Percentiles rank a stretch among this genome's conserved stretches.
Conservation (phyloP, 805 yeast genomes). For the Cyberlindnera lachancei region DNA sequence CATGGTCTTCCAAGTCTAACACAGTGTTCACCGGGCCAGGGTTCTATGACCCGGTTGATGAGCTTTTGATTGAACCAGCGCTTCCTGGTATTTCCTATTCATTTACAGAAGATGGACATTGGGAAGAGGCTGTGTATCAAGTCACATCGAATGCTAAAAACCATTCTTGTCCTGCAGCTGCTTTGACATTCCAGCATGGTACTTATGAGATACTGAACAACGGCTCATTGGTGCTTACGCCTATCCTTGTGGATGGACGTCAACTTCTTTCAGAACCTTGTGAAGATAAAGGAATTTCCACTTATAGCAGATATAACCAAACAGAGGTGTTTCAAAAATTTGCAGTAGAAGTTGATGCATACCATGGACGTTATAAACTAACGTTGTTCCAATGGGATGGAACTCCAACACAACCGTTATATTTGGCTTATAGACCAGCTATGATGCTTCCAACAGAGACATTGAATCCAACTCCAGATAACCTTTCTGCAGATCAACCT, state of each 20-base stretch:
- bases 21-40: slow-evolving; percentile 96
- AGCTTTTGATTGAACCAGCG: slow-evolving; percentile 88
- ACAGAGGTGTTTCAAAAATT: slow-evolving; percentile 50
- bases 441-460: slow-evolving; percentile 93
- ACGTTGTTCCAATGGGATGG: slow-evolving; percentile 76
- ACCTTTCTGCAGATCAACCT: too few relatives aligned
- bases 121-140: slow-evolving; percentile 84
- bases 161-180: slow-evolving; percentile 81
- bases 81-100: slow-evolving; percentile 91
- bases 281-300: slow-evolving; percentile 46
- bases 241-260: slow-evolving; percentile 85
- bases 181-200: slow-evolving; percentile 85
- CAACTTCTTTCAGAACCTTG: slow-evolving; percentile 89
- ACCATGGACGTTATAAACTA: slow-evolving; percentile 77
- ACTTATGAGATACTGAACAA: slow-evolving; percentile 53
- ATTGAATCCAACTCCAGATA: slow-evolving; percentile 87
- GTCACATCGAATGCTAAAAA: slow-evolving; percentile 61
- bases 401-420: slow-evolving; percentile 74
- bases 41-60: slow-evolving; percentile 94
- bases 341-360: slow-evolving; percentile 57
- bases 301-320: slow-evolving; percentile 69
- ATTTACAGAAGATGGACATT: slow-evolving; percentile 87
- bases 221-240: slow-evolving; percentile 64
- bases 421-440: slow-evolving; percentile 89
- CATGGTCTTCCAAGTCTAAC: slow-evolving; percentile 93